These are phyloP conservation scores for Zostera marina DNA, from an alignment of 116 monocot genomes.

Conservation along the genomic window DNA sequence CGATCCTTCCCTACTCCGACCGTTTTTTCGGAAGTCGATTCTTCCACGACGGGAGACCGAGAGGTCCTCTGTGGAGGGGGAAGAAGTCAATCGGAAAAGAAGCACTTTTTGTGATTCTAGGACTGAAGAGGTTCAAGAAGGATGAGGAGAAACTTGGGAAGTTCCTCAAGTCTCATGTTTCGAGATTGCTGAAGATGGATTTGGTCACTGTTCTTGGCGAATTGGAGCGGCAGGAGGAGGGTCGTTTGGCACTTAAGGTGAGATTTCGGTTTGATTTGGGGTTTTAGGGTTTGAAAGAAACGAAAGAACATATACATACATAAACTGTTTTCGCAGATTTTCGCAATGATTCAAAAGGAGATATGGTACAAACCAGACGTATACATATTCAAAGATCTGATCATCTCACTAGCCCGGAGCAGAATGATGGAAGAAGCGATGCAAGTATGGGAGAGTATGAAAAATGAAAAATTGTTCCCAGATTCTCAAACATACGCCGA, in stretches of 20 bases:
- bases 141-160: slow-evolving; percentile 65
- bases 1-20: background rate
- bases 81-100: slow-evolving; percentile 96
- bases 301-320: too few relatives aligned
- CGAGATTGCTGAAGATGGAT: slow-evolving; percentile 77
- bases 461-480: slow-evolving; percentile 56
- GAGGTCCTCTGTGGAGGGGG: slow-evolving; percentile 89
- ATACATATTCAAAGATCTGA: slow-evolving; percentile 81
- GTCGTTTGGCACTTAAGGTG: slow-evolving; percentile 70
- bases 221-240: slow-evolving; percentile 80
- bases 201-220: slow-evolving; percentile 65
- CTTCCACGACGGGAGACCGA: slow-evolving; percentile 76
- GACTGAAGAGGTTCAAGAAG: slow-evolving; percentile 76
- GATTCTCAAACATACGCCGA: slow-evolving; percentile 88
- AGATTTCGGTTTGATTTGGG: too few relatives aligned
- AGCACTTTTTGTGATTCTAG: slow-evolving; percentile 62
- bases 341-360: slow-evolving; percentile 74
- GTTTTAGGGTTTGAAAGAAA: too few relatives aligned
- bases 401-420: slow-evolving; percentile 53
- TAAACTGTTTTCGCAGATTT: slow-evolving; percentile 60
- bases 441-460: slow-evolving; percentile 69
- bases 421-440: slow-evolving; percentile 84
- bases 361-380: slow-evolving; percentile 90
- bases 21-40: slow-evolving; percentile 6
- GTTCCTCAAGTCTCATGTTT: slow-evolving; percentile 66